Conservation (phyloP, 2,329 filamentous ascomycete species). For the Pseudodiploospora longispora region DNA sequence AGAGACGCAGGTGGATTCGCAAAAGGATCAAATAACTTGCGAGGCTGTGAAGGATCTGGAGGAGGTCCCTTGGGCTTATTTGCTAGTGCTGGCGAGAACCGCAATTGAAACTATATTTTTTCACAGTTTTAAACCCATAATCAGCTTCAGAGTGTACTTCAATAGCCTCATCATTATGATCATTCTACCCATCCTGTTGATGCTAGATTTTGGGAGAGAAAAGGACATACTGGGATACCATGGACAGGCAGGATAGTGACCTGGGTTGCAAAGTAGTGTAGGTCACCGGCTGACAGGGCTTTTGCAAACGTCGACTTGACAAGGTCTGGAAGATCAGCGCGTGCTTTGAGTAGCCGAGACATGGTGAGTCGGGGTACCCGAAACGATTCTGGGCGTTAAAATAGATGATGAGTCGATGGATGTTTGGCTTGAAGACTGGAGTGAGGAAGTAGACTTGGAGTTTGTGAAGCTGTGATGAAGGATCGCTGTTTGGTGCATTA, state of each 20-base stretch:
- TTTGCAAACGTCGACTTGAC: constrained; percentile 41
- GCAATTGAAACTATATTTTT: constrained; percentile 56
- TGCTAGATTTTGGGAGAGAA: neutral
- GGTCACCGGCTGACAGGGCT: constrained; percentile 38
- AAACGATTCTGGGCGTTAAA: too few relatives aligned
- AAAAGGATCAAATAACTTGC: constrained; percentile 53
- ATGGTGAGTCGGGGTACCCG: constrained; percentile 18
- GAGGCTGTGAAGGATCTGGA: constrained; percentile 19
- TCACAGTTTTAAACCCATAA: neutral
- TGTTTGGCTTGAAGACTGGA: too few relatives aligned
- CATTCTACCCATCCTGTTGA: neutral
- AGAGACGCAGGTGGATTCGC: constrained; percentile 48
- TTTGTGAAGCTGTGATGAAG: too few relatives aligned
- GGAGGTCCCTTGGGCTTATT: constrained; percentile 53
- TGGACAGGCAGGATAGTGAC: constrained; percentile 38
- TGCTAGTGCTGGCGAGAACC: constrained; percentile 60
- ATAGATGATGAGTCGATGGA: too few relatives aligned
- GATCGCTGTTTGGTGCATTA: too few relatives aligned
- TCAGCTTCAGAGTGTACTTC: too few relatives aligned
- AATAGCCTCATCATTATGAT: too few relatives aligned
- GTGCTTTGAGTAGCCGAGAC: constrained; percentile 29
- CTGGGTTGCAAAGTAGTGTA: constrained; percentile 48
- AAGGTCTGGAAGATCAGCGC: constrained; percentile 41
- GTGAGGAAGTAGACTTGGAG: too few relatives aligned
- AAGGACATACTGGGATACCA: constrained; percentile 31